A percentile compares a stretch with the other conserved stretches of the same genome.
Evolutionary conservation across 164 flowering plant species (phyloP).

Genomic region (Amborella trichopoda): DNA sequence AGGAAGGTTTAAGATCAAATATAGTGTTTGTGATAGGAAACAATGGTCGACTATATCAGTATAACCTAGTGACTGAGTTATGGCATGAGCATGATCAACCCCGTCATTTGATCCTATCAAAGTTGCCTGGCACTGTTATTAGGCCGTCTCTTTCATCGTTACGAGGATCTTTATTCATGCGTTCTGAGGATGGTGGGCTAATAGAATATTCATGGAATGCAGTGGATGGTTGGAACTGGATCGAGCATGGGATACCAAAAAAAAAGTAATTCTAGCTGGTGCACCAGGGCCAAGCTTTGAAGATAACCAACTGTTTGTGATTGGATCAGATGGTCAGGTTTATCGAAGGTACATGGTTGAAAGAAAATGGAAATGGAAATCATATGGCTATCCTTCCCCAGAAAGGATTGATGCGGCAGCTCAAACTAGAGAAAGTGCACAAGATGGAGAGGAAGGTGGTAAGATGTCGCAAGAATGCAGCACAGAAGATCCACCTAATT

Average conservation of each 20-base stretch:
- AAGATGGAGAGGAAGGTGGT: slow-evolving; percentile 6
- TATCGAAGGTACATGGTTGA: slow-evolving; percentile 55
- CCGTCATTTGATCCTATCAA: slow-evolving; percentile 62
- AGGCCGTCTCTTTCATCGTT: slow-evolving; percentile 40
- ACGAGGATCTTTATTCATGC: slow-evolving; percentile 69
- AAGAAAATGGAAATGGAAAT: slow-evolving; percentile 61
- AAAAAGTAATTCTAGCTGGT: slow-evolving; percentile 38
- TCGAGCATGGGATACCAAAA: slow-evolving; percentile 75
- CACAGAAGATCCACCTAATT: no score
- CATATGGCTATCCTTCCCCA: slow-evolving; percentile 39
- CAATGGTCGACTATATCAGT: slow-evolving; percentile 70
- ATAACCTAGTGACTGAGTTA: slow-evolving; percentile 65
- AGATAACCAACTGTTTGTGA: slow-evolving; percentile 50
- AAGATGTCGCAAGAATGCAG: slow-evolving; percentile 16
- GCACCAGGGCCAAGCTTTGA: slow-evolving; percentile 70
- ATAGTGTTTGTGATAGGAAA: slow-evolving; percentile 61
- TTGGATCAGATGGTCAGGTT: slow-evolving; percentile 76
- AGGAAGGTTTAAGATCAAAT: slow-evolving; percentile 56
- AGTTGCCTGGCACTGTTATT: slow-evolving; percentile 50
- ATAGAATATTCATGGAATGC: slow-evolving; percentile 71
- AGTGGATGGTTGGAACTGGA: slow-evolving; percentile 76
- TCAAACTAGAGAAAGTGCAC: slow-evolving; percentile 1
- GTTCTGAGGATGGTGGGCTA: slow-evolving; percentile 62
- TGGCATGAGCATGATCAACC: slow-evolving; percentile 90
- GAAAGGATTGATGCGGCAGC: slow-evolving; percentile 8